Evolutionary conservation across 768 basidiomycete genomes (phyloP).

Genomic region (Lentinus tigrinus): DNA sequence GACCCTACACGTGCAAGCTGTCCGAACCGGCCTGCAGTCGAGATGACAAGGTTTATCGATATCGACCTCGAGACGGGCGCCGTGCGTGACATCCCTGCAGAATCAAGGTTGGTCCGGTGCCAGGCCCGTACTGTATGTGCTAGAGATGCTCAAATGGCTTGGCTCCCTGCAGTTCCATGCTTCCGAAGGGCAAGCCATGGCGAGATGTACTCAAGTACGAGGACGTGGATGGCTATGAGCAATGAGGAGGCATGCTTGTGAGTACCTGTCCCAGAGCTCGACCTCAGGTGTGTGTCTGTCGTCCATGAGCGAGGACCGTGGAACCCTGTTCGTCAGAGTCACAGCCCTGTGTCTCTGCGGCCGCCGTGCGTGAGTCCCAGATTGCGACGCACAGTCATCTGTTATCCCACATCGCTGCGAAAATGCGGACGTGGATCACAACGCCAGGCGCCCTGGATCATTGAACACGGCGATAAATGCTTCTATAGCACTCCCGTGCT

Average conservation of each 20-base stretch:
- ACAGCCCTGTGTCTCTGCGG: not conserved
- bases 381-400: not conserved
- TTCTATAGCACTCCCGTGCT: not conserved
- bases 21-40: constrained; percentile 59
- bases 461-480: not conserved
- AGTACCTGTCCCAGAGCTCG: not conserved
- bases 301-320: too few relatives aligned
- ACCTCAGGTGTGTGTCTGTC: too few relatives aligned
- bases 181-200: constrained; percentile 29
- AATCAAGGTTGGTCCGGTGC: constrained; percentile 37
- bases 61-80: constrained; percentile 20
- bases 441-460: not conserved
- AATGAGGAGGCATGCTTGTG: not conserved
- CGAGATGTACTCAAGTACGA: constrained; percentile 21
- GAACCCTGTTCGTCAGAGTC: too few relatives aligned
- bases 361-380: not conserved
- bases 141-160: not conserved
- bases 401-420: not conserved
- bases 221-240: not conserved
- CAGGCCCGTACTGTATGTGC: not conserved
- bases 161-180: constrained; percentile 9
- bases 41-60: constrained; percentile 32
- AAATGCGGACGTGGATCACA: not conserved
- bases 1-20: constrained; percentile 47
- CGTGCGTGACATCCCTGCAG: constrained; percentile 20